Evolutionary conservation across 176 grass and related monocot genomes (phyloP).

Genomic region (Cenchrus americanus): DNA sequence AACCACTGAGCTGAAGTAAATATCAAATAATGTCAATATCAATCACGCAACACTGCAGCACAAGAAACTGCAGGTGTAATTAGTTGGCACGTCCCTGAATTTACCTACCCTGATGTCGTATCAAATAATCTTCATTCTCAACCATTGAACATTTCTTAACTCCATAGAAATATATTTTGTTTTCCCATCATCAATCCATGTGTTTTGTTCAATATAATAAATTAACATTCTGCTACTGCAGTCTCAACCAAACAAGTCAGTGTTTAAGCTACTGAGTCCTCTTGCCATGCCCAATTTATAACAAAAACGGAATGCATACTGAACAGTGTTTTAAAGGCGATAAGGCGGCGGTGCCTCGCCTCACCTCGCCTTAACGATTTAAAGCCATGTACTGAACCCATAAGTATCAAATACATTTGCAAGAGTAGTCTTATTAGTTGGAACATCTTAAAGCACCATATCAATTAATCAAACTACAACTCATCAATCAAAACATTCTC

Average conservation of each 20-base stretch:
- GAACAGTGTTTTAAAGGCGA: neutral
- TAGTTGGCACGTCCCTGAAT: constrained; percentile 18
- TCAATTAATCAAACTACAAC: neutral
- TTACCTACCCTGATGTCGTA: constrained; percentile 67
- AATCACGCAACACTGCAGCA: constrained; percentile 8
- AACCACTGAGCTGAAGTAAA: neutral
- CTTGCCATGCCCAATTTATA: neutral
- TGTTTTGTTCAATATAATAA: neutral
- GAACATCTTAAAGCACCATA: neutral
- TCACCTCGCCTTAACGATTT: too few species aligned
- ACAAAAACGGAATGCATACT: neutral
- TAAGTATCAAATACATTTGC: neutral
- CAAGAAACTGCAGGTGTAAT: constrained; percentile 36
- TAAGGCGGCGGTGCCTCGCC: too few species aligned
- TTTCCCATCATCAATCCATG: neutral
- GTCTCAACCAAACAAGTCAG: constrained; percentile 10
- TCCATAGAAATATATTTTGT: neutral
- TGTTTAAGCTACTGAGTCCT: neutral
- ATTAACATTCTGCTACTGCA: neutral
- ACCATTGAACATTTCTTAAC: neutral
- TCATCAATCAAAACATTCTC: constrained; percentile 1
- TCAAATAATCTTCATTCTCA: too few species aligned
- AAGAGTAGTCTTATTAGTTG: neutral
- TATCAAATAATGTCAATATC: neutral
- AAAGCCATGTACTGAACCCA: neutral